Conservation (phyloP, 163 green algal genomes). For the Volvox carteri region DNA sequence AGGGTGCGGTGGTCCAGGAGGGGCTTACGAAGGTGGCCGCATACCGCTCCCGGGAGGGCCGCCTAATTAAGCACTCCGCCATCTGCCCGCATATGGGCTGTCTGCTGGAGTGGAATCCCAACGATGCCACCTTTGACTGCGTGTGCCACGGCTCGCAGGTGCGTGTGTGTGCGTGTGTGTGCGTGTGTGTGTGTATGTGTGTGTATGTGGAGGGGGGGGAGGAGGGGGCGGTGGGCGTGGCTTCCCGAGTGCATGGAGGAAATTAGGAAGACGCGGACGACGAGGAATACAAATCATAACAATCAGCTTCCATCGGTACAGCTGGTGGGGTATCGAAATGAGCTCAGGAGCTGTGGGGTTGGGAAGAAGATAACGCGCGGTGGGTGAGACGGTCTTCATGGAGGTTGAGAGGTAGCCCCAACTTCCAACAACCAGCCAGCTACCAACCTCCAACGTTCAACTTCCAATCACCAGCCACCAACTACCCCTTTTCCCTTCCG, state of each 20-base stretch:
- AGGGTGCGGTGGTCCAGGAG: constrained; percentile 58
- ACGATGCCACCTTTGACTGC: constrained; percentile 59
- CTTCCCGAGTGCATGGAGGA: no score
- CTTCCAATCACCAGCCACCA: background rate
- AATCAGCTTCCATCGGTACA: no score
- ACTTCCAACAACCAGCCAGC: no score
- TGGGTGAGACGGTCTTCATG: no score
- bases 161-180: background rate
- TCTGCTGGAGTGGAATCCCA: constrained; percentile 58
- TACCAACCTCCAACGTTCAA: no score
- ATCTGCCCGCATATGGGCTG: constrained; percentile 51
- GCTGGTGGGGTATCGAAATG: no score
- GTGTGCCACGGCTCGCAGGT: constrained; percentile 47
- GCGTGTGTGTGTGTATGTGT: background rate
- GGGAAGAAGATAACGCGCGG: no score
- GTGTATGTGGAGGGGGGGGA: background rate
- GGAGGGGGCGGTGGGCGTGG: no score
- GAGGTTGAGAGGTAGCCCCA: no score
- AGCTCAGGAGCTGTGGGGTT: no score
- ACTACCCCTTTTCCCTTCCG: background rate
- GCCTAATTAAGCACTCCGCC: constrained; percentile 28
- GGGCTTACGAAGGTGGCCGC: constrained; percentile 49
- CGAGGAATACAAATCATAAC: no score
- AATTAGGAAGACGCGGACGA: no score
- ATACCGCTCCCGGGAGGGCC: constrained; percentile 22